A percentile compares a stretch with the other conserved stretches of the same genome.
phyloP scores from a whole-genome alignment of 202 grass and related monocot species.

The Bolboschoenoplectus hybrid region DNA sequence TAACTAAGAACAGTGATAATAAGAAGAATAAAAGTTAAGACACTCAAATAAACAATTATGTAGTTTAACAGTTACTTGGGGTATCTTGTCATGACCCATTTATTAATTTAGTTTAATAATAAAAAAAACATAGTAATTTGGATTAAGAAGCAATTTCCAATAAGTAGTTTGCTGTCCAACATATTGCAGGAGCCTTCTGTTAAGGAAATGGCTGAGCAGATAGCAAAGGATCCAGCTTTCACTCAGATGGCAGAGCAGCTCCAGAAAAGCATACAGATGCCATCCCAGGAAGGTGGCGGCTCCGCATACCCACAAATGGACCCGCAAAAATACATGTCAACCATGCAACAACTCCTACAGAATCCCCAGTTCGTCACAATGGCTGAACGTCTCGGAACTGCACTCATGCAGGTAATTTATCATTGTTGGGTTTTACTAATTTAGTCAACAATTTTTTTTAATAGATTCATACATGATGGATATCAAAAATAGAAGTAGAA shows the following conservation, averaged over 20 bases:
- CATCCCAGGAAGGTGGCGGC: slow-evolving; percentile 34
- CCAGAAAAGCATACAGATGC: slow-evolving; percentile 67
- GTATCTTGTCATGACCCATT: not conserved
- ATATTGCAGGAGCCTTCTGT: slow-evolving; percentile 74
- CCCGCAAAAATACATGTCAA: slow-evolving; percentile 82
- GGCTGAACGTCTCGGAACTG: slow-evolving; percentile 83
- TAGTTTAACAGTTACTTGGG: not conserved
- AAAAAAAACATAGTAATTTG: slow-evolving; percentile 20
- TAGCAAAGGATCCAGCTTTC: slow-evolving; percentile 91
- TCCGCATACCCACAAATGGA: slow-evolving; percentile 52
- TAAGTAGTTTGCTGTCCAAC: not conserved
- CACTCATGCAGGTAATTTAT: slow-evolving; percentile 76
- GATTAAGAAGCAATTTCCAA: not conserved
- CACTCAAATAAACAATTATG: not conserved
- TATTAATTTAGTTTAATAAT: slow-evolving; percentile 5
- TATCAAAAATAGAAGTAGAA: not conserved
- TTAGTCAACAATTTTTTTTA: not conserved
- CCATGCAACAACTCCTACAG: slow-evolving; percentile 96
- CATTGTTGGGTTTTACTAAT: not conserved
- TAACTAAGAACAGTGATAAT: not conserved
- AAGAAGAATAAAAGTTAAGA: not conserved
- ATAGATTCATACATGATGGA: slow-evolving; percentile 10
- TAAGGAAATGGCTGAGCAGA: slow-evolving; percentile 98
- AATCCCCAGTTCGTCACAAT: slow-evolving; percentile 90
- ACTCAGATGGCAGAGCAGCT: slow-evolving; percentile 96